Evolutionary conservation across 306 rosid genomes (phyloP).

Genomic region (Argentina anserina): DNA sequence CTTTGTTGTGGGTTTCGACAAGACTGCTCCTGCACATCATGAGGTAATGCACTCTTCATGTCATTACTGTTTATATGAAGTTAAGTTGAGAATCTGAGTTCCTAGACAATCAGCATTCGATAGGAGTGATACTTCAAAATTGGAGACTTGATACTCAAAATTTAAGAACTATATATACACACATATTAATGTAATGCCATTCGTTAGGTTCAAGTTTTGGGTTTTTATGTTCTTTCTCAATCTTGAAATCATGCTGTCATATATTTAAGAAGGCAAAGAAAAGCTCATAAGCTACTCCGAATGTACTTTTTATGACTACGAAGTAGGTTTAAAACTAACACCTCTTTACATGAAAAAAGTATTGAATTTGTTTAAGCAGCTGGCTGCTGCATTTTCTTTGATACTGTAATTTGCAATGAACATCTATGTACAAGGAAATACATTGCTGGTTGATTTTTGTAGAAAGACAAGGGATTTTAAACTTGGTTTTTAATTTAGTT

Average conservation of each 20-base stretch:
- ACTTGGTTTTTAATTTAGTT: no score
- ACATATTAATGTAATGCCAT: neutral
- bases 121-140: no score
- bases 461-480: neutral
- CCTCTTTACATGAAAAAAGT: neutral
- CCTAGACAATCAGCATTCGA: neutral
- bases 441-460: neutral
- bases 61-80: neutral
- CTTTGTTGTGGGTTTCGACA: constrained; percentile 63
- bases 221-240: neutral
- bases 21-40: constrained; percentile 32
- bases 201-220: neutral
- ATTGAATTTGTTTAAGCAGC: neutral
- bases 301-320: neutral
- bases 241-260: neutral
- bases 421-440: neutral
- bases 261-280: neutral
- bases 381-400: neutral
- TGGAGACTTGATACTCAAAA: neutral
- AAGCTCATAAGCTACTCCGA: neutral
- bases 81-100: neutral
- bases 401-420: no score
- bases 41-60: constrained; percentile 46
- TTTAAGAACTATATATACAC: no score
- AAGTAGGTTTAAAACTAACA: neutral